These are phyloP conservation scores for Cytospora mali DNA, from an alignment of 2,329 filamentous ascomycete species.

Conservation along the genomic window DNA sequence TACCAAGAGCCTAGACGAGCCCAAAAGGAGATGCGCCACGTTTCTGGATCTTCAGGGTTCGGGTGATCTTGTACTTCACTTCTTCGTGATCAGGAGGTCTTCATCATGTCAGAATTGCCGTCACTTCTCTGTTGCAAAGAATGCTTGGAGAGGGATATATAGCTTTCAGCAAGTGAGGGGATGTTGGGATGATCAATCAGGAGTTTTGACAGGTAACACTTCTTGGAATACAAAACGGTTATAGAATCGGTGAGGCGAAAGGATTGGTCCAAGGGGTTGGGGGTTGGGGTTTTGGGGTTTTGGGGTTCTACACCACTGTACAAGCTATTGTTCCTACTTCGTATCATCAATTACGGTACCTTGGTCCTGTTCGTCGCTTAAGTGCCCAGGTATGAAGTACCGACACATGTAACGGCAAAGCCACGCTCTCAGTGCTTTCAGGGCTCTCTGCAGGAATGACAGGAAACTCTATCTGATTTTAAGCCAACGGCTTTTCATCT, in stretches of 20 bases:
- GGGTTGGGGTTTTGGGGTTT: background rate
- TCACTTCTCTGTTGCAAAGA: background rate
- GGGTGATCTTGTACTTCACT: background rate
- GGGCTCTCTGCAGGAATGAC: no score
- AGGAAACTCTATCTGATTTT: background rate
- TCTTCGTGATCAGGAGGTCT: background rate
- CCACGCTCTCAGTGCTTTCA: no score
- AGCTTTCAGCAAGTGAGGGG: background rate
- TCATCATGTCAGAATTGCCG: background rate
- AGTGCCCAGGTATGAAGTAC: background rate
- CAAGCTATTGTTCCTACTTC: background rate
- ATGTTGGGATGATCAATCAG: background rate
- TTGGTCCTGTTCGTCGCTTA: background rate
- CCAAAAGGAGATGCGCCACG: constrained; percentile 1
- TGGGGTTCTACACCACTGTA: background rate
- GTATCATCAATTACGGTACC: background rate
- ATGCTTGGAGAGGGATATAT: background rate
- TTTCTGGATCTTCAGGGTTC: background rate
- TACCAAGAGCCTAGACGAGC: background rate
- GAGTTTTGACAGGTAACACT: background rate
- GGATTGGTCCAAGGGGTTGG: background rate
- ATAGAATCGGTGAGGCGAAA: background rate
- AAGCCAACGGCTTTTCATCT: background rate
- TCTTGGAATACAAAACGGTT: background rate
- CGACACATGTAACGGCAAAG: background rate